Percentiles rank a stretch among this genome's conserved stretches.
Conservation (phyloP, 495 filamentous ascomycete species). For the Acidiella bohemica region DNA sequence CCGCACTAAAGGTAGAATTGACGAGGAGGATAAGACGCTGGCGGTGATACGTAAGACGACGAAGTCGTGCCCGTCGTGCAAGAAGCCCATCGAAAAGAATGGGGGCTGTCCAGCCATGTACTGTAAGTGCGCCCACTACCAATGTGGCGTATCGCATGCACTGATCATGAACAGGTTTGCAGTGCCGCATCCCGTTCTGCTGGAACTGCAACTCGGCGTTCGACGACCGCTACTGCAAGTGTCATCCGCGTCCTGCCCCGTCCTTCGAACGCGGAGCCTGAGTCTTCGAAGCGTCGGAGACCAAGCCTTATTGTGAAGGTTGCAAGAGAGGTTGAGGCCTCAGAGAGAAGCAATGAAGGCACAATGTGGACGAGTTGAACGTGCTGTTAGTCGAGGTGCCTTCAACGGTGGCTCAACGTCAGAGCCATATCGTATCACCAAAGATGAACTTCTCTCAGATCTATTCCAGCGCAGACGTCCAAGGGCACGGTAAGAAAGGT, state of each 20-base stretch:
- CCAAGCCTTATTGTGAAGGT: neutral
- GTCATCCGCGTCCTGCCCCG: neutral
- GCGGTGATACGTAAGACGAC: slow-evolving; percentile 13
- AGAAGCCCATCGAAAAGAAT: slow-evolving; percentile 23
- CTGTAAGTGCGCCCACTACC: slow-evolving; percentile 16
- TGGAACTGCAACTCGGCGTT: too few species aligned
- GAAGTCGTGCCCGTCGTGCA: slow-evolving; percentile 25
- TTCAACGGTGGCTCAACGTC: too few species aligned
- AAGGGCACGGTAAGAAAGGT: too few species aligned
- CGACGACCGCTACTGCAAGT: slow-evolving; percentile 7
- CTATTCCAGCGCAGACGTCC: too few species aligned
- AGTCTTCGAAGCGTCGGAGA: neutral
- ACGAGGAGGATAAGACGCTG: slow-evolving; percentile 19
- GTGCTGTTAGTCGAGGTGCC: too few species aligned
- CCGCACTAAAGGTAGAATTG: slow-evolving; percentile 18
- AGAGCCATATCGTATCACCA: too few species aligned
- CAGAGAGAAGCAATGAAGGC: too few species aligned
- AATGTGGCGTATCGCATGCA: neutral
- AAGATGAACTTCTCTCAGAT: too few species aligned
- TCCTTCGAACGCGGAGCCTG: neutral
- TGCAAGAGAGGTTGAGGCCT: too few species aligned
- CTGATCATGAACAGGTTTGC: neutral
- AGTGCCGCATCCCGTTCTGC: slow-evolving; percentile 11
- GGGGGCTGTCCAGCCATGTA: slow-evolving; percentile 23
- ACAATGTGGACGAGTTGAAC: too few species aligned